phyloP scores from a whole-genome alignment of 306 rosid species.

The Cicer cuneatum region DNA sequence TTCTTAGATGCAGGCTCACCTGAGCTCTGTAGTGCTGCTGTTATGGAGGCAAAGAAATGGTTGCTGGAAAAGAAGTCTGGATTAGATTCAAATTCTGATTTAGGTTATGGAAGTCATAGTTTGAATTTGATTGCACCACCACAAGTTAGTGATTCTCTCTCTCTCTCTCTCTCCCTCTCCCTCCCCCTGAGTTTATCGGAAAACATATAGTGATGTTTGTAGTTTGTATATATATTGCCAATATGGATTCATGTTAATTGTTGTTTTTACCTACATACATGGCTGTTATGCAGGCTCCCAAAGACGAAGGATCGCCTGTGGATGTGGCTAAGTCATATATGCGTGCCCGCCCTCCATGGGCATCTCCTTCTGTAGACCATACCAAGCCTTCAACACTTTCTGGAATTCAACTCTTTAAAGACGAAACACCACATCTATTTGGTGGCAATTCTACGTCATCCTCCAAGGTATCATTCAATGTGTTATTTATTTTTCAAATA shows the following conservation, averaged over 20 bases:
- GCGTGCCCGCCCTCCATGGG: constrained; percentile 86
- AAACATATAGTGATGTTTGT: constrained; percentile 13
- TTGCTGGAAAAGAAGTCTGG: constrained; percentile 70
- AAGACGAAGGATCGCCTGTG: constrained; percentile 84
- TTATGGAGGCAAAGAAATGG: constrained; percentile 92
- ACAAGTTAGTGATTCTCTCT: constrained; percentile 59
- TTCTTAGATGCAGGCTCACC: constrained; percentile 54
- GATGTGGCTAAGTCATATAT: constrained; percentile 90
- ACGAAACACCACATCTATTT: constrained; percentile 67
- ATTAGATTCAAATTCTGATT: constrained; percentile 62
- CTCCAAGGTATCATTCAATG: constrained; percentile 67
- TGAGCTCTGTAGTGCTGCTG: constrained; percentile 71
- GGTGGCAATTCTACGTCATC: constrained; percentile 61
- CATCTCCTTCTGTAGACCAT: constrained; percentile 74
- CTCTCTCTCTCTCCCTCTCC: constrained; percentile 35
- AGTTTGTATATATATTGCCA: constrained; percentile 20
- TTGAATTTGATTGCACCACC: constrained; percentile 49
- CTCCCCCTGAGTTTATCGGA: constrained; percentile 30
- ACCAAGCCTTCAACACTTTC: constrained; percentile 57
- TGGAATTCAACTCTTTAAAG: constrained; percentile 67
- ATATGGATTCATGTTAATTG: constrained; percentile 11
- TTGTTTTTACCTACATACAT: constrained; percentile 32
- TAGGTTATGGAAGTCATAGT: constrained; percentile 58
- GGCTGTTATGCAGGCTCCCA: constrained; percentile 60
- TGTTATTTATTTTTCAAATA: constrained; percentile 17